A percentile compares a stretch with the other conserved stretches of the same genome.
Evolutionary conservation across 2,329 filamentous ascomycete species (phyloP).

Genomic region (Alternaria ethzedia): DNA sequence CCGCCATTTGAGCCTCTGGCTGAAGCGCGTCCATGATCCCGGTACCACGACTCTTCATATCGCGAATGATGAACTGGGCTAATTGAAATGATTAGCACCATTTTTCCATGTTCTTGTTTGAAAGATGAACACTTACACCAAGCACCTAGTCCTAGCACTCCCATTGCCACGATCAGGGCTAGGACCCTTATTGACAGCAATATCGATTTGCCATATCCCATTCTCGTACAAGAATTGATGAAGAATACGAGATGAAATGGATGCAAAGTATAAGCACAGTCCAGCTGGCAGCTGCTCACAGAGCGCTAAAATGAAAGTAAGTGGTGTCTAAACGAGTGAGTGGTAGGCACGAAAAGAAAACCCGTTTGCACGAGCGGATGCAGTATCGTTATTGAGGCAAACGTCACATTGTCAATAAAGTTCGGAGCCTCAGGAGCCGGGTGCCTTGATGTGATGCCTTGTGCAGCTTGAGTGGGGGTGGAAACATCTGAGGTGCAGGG

Average conservation of each 20-base stretch:
- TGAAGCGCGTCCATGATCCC: conserved; percentile 18
- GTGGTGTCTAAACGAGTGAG: conserved; percentile 12
- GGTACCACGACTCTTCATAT: conserved; percentile 26
- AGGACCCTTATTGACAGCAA: conserved; percentile 29
- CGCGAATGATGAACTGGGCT: conserved; percentile 29
- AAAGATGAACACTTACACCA: conserved; percentile 27
- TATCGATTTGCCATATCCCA: conserved; percentile 22
- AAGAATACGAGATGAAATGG: conserved; percentile 7
- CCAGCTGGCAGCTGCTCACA: conserved; percentile 37
- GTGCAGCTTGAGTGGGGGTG: conserved; percentile 6
- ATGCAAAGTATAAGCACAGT: conserved; percentile 20
- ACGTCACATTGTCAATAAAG: neutral
- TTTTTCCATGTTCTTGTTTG: neutral
- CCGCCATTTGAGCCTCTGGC: conserved; percentile 13
- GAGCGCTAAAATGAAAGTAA: conserved; percentile 28
- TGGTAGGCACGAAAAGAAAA: conserved; percentile 11
- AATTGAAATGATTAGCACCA: neutral
- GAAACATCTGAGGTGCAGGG: conserved; percentile 8
- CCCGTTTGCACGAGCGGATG: neutral
- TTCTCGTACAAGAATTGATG: conserved; percentile 11
- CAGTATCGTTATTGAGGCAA: conserved; percentile 10
- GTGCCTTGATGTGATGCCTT: conserved; percentile 5
- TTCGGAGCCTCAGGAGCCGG: conserved; percentile 18
- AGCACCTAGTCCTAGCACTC: conserved; percentile 28
- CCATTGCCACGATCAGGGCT: conserved; percentile 28